These are phyloP conservation scores for Candida khao-thaluensis DNA, from an alignment of 805 yeast species.

Conservation along the genomic window DNA sequence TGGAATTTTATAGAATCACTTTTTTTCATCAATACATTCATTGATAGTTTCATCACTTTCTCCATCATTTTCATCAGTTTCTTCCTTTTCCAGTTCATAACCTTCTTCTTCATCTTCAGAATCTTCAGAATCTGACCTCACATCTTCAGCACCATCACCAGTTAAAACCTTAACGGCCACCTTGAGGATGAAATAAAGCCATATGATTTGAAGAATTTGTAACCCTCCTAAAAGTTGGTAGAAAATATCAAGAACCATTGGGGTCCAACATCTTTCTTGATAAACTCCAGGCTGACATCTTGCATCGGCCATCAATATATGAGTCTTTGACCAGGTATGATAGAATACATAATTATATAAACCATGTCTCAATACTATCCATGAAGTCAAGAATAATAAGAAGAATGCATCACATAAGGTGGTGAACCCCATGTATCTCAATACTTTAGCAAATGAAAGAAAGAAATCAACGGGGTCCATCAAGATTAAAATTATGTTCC, in stretches of 20 bases:
- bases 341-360: slow-evolving; percentile 65
- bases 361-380: slow-evolving; percentile 75
- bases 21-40: slow-evolving; percentile 5
- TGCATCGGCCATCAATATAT: slow-evolving; percentile 39
- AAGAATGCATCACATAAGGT: slow-evolving; percentile 68
- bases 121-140: slow-evolving; percentile 79
- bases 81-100: slow-evolving; percentile 16
- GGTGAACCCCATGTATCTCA: slow-evolving; percentile 67
- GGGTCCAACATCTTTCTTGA: slow-evolving; percentile 52
- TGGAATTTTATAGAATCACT: too few species aligned
- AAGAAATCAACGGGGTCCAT: slow-evolving; percentile 85
- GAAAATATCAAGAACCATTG: slow-evolving; percentile 45
- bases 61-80: slow-evolving; percentile 1
- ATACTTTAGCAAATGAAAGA: slow-evolving; percentile 69
- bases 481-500: slow-evolving; percentile 70
- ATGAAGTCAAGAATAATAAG: slow-evolving; percentile 59
- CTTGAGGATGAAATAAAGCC: slow-evolving; percentile 73
- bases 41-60: slow-evolving; percentile 5
- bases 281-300: slow-evolving; percentile 37
- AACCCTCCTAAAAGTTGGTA: slow-evolving; percentile 58
- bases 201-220: slow-evolving; percentile 62
- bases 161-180: slow-evolving; percentile 68
- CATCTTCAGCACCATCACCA: slow-evolving; percentile 82
- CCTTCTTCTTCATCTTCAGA: slow-evolving; percentile 29
- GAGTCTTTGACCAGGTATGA: slow-evolving; percentile 50